These are phyloP conservation scores for Macrophomina pseudophaseolina DNA, from an alignment of 2,329 filamentous ascomycete species.

Conservation along the genomic window DNA sequence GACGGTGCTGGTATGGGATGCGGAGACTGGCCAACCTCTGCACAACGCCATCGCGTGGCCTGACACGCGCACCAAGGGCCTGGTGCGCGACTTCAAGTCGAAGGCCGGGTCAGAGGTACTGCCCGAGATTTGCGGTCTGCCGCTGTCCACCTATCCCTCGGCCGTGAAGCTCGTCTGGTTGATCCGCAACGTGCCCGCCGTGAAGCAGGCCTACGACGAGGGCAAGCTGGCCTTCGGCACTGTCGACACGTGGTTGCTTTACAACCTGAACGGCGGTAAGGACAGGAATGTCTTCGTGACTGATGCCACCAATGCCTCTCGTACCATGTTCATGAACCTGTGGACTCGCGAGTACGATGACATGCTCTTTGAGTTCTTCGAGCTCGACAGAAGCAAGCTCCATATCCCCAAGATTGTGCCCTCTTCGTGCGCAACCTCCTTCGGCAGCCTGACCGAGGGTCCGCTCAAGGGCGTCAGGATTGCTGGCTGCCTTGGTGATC, in stretches of 20 bases:
- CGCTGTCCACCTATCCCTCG: constrained; percentile 86
- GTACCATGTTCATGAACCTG: constrained; percentile 95
- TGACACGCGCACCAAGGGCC: constrained; percentile 76
- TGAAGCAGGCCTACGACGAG: constrained; percentile 76
- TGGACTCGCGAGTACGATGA: constrained; percentile 81
- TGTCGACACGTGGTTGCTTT: constrained; percentile 87
- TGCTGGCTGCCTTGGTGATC: constrained; percentile 84
- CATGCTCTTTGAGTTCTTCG: constrained; percentile 77
- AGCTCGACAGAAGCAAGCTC: constrained; percentile 73
- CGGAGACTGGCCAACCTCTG: constrained; percentile 76
- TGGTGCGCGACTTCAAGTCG: constrained; percentile 78
- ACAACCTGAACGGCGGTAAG: constrained; percentile 77
- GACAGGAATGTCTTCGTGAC: constrained; percentile 76
- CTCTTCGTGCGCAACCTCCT: constrained; percentile 75
- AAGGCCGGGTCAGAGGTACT: constrained; percentile 71
- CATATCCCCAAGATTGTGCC: constrained; percentile 81
- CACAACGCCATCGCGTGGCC: constrained; percentile 90
- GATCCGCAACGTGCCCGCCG: constrained; percentile 70
- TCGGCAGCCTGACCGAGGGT: constrained; percentile 70
- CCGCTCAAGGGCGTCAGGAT: constrained; percentile 73
- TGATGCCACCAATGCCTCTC: constrained; percentile 84
- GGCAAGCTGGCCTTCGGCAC: constrained; percentile 82
- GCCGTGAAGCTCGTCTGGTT: constrained; percentile 87
- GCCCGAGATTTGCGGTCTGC: constrained; percentile 75
- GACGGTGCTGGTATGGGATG: constrained; percentile 85